Evolutionary conservation across 305 asterid genomes (phyloP), one percentile per base, ranked within the genome.

Genomic region (Petunia hybrid): DNA sequence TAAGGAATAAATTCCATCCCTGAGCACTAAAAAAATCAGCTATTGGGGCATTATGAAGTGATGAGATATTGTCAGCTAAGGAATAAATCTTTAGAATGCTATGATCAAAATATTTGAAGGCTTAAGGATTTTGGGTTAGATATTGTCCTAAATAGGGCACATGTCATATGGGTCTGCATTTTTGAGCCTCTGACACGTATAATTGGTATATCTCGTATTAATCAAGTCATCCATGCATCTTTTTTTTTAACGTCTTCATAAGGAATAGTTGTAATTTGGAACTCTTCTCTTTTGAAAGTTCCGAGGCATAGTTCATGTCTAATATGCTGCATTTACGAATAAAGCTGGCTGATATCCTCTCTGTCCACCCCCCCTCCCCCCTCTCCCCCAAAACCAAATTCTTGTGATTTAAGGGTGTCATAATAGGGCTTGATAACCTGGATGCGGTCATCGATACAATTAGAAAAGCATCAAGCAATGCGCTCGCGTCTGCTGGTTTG

Each of bases 361-460:
- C 78, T 6, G 14, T 5, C 43, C 7, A 4, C 0, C 42, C 3
- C 13, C 0, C 68, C 2, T 3, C 2, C 13, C 2, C 39, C 2
- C 55, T 13, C 16, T 5, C 36, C 3, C 2, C 39, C 60, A 46
- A 22, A 22, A 22, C 31, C 31, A 22, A 22, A 22, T 43, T 13
- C 63, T 90, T 89, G 76, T 77, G 85, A 85, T 80, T 71, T 56
- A 81, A 96, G 99, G 99, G 99, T 79, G 88, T 95, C 70, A 81
- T 93, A 71, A 79, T 84, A 85, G 99, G 98, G 85, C 99, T 97
- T 84, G 97, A 90, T 84, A 92, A 94, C 82, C 86, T 94, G 89
- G 99, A 94, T 84, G 88, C 85, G 80, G 93, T 95, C 78, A 94
- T 97, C 53, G 88, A 88, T 75, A 69, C 89, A 65, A 89, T 97